phyloP scores from a whole-genome alignment of 345 rosid genomes.

The Eucalyptus microcorys region DNA sequence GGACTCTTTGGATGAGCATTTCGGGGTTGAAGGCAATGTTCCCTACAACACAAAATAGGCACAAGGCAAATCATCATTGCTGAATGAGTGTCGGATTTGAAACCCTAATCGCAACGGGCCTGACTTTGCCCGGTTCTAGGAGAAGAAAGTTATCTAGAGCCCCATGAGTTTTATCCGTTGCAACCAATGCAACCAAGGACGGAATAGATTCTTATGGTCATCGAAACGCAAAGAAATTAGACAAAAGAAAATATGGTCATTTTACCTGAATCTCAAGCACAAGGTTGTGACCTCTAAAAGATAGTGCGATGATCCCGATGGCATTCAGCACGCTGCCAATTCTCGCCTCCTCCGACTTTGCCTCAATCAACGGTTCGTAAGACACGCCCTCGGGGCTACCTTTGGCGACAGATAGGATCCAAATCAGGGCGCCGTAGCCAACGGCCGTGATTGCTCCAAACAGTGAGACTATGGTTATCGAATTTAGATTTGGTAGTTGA shows the following conservation, averaged over 20 bases:
- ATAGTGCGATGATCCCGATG: conserved; percentile 24
- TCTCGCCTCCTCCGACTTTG: not conserved
- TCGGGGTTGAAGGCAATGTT: conserved; percentile 29
- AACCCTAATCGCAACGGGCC: not conserved
- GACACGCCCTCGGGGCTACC: conserved; percentile 4
- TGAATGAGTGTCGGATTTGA: not conserved
- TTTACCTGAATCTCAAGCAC: conserved; percentile 55
- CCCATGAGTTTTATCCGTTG: not conserved
- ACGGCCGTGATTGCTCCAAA: conserved; percentile 22
- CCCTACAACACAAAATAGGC: conserved; percentile 14
- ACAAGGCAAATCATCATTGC: not conserved
- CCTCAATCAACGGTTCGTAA: not conserved
- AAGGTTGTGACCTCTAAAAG: conserved; percentile 50
- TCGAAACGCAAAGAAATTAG: not conserved
- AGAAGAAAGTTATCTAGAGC: too few relatives aligned
- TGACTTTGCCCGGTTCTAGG: not conserved
- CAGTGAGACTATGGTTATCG: conserved; percentile 24
- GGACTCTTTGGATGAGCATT: conserved; percentile 2
- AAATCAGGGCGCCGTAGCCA: conserved; percentile 15
- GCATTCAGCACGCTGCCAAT: conserved; percentile 15
- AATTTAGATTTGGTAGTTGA: conserved; percentile 32
- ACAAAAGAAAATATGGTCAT: not conserved
- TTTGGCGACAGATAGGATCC: conserved; percentile 16
- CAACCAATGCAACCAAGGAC: not conserved
- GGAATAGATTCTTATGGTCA: not conserved